phyloP scores from a whole-genome alignment of 2,329 filamentous ascomycete genomes.

The Epichloe uncinata region DNA sequence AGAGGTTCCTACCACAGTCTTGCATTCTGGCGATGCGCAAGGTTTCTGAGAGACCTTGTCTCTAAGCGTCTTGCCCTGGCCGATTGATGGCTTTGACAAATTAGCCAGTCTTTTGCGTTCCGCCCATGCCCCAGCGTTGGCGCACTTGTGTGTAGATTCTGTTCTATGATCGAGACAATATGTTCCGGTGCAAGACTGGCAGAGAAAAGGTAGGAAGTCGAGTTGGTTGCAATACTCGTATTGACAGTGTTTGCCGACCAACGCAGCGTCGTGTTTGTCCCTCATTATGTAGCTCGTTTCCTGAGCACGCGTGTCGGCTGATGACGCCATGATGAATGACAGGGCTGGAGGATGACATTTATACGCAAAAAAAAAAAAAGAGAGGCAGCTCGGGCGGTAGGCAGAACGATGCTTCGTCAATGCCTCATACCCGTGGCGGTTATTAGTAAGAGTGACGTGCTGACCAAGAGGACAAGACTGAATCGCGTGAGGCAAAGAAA shows the following conservation, averaged over 20 bases:
- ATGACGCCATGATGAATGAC: constrained; percentile 36
- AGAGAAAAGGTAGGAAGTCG: constrained; percentile 90
- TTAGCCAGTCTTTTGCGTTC: constrained; percentile 40
- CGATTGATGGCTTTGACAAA: constrained; percentile 38
- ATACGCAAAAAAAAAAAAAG: neutral
- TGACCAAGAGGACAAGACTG: neutral
- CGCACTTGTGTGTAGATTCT: constrained; percentile 65
- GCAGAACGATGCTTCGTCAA: constrained; percentile 7
- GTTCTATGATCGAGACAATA: constrained; percentile 92
- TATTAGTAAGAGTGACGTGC: neutral
- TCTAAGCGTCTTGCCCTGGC: constrained; percentile 38
- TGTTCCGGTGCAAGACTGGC: constrained; percentile 72
- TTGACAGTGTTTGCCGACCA: constrained; percentile 85
- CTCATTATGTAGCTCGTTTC: constrained; percentile 59
- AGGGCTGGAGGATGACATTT: neutral
- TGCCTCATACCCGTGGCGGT: neutral
- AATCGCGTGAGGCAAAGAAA: constrained; percentile 2
- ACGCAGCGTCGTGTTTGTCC: constrained; percentile 58
- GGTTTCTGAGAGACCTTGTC: constrained; percentile 49
- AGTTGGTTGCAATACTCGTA: constrained; percentile 85
- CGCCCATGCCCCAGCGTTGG: constrained; percentile 48
- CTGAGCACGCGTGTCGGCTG: constrained; percentile 26
- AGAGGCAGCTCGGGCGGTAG: neutral
- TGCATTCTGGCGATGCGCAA: constrained; percentile 54
- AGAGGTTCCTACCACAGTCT: constrained; percentile 56